Evolutionary conservation across 2,329 filamentous ascomycete genomes (phyloP), one percentile per base, ranked within the genome.

Genomic region (Chrysoporthe cubensis): DNA sequence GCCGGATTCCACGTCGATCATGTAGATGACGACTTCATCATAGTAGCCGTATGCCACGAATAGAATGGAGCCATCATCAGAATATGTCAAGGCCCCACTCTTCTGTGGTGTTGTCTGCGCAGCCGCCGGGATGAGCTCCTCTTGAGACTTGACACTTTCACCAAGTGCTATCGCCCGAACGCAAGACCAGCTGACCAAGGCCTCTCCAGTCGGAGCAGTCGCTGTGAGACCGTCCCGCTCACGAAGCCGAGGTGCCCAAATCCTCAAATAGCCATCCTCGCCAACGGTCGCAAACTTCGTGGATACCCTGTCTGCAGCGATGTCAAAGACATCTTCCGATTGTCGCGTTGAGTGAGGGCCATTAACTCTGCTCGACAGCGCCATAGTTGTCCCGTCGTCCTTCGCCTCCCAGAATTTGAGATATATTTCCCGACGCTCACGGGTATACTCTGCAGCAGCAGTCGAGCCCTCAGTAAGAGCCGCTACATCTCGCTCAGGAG

Each of bases 371-470:
- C 94, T 91, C 63, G 93, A 89, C 13, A 99, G 83, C 69, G 92
- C 89, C 84, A 96, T 93, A 73, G 81, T 75, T 75, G 87, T 75
- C 75, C 83, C 75, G 74, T 83, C 74, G 74, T 82, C 75, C 79
- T 87, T 88, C 79, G 91, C 79, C 77, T 89, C 80, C 96, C 96
- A 99, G 77, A 99, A 96, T 76, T 97, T 97, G 62, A 99, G 83
- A 74, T 91, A 92, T 0, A 94, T 87, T 76, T 98, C 95, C 56
- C 85, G 85, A 70, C 82, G 84, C 70, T 85, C 83, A 43, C 80
- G 79, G 42, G 82, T 78, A 66, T 87, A 83, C 63, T 80, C 81
- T 70, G 78, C 68, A 74, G 73, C 66, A 7, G 73, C 72, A 60
- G 75, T 79, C 64, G 78, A 75, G n/a, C 76, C 78, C 52, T 78